Evolutionary conservation across 1,284 basidiomycete species (phyloP), one percentile per base, ranked within the genome.

Genomic region (Retiboletus fuscus): DNA sequence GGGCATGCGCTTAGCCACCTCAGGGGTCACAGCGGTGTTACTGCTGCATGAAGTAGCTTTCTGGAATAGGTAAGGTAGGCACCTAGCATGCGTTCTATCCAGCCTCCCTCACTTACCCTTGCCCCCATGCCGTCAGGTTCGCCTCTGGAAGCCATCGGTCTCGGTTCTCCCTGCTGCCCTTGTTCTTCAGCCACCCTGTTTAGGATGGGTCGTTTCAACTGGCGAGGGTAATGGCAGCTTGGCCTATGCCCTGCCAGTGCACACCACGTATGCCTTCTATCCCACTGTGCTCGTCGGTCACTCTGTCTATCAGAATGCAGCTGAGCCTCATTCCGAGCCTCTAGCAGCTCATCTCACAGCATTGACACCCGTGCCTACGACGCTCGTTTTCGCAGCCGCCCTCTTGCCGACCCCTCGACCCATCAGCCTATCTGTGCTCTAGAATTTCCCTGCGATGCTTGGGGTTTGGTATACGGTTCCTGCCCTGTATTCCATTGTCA

Each of bases 31-130:
- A n/a, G n/a, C n/a, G n/a, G n/a, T n/a, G n/a, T n/a, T n/a, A n/a
- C n/a, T n/a, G n/a, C n/a, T n/a, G n/a, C n/a, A 94, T 28, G 91
- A 89, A 65, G 88, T 88, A 18, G 83, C 76, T 22, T 96, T 97
- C 79, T 96, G 95, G 94, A 76, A 78, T 22, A 84, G 84, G 82
- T 22, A 84, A 84, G 82, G 94, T 91, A 78, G 68, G 90, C 87
- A 28, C 51, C 43, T 41, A 28, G 57, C 24, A 20, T 18, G 24
- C 44, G 63, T 43, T 26, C 60, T 44, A 28, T 15, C 16, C 57
- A 20, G 41, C 64, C 47, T 49, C n/a, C 58, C 66, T 20, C 64
- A 51, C 67, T 67, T 18, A 70, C 70, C 41, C 66, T 39, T 53
- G 16, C 55, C 66, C 65, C 74, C 60, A 12, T 68, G 51, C 66